Base-by-base conservation (phyloP, 2,329 filamentous ascomycete species). In the Amphichorda felina region DNA sequence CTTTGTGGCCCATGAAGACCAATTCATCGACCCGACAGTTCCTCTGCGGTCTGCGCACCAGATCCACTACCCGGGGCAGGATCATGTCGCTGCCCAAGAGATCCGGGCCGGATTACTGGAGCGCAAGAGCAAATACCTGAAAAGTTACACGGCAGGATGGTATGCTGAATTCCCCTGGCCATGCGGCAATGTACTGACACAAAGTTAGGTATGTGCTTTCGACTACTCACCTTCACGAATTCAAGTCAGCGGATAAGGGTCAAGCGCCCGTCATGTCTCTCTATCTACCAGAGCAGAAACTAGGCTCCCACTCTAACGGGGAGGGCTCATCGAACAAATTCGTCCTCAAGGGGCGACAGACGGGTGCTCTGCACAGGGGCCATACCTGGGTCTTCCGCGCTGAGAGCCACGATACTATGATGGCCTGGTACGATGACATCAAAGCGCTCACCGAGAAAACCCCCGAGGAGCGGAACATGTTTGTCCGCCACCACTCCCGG, bases 121-220 rank as follows among this genome's bases (percentile, higher is more conserved):
- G 64, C 81, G 91, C 45, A 96, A 96, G 76, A 94, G 87, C 72
- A 98, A 96, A 55, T 98, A 96, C 51, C 65, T 98, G 41, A 96
- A 95, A 66, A 95, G 88, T 56, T 95, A 95, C 57, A 91, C 88
- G 7, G 83, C 87, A 18, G 89, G 89, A 52, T 96, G 89, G 88
- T 89, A 66, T 60, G 79, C 51, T 27, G 17, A 10, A 24, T 11
- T 5, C n/a, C n/a, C 14, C n/a, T 16, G 13, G 8, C 8, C n/a
- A 5, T 14, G 28, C 28, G 3, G 16, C n/a, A 30, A 14, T 14
- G 16, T 15, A 30, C 36, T 40, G 37, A 38, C 18, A 33, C 6
- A 15, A 24, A 15, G 22, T 8, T 46, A 91, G 84, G 85, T 95
- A 95, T 57, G 87, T 96, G 33, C 67, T 98, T 46, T 94, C 91